phyloP scores from a whole-genome alignment of 176 grass and related monocot genomes.

The Oropetium thomaeum region DNA sequence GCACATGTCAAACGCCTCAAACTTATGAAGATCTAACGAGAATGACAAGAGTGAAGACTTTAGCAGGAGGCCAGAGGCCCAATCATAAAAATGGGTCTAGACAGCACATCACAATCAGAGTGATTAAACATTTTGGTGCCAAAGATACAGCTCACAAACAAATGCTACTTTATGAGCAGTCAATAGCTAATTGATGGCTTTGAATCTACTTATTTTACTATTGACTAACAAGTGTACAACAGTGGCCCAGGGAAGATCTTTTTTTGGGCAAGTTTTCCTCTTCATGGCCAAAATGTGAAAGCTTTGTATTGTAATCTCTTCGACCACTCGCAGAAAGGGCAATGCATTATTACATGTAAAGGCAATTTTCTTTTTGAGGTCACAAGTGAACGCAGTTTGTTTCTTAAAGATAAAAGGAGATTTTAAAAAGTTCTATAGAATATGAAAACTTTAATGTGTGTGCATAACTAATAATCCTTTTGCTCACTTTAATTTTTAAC shows the following conservation, averaged over 20 bases:
- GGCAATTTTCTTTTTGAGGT: too few species aligned
- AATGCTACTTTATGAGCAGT: background rate
- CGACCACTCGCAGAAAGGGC: background rate
- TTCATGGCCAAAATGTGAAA: background rate
- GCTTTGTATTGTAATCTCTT: background rate
- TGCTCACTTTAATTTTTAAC: background rate
- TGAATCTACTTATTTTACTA: background rate
- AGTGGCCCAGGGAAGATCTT: background rate
- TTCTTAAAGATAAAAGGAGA: background rate
- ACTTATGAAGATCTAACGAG: background rate
- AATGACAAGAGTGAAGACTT: background rate
- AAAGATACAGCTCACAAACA: background rate
- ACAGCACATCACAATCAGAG: background rate
- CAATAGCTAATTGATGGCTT: background rate
- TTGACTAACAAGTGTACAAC: background rate
- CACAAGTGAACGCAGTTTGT: conserved; percentile 1
- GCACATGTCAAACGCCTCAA: background rate
- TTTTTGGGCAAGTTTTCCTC: background rate
- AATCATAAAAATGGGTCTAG: background rate
- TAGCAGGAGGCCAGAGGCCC: background rate
- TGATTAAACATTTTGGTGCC: background rate
- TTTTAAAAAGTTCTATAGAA: background rate
- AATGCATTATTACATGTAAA: too few species aligned
- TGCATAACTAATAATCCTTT: background rate
- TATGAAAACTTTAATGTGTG: background rate